These are phyloP conservation scores for Triangularia verruculosa DNA, from an alignment of 2,329 filamentous ascomycete species.

Conservation along the genomic window DNA sequence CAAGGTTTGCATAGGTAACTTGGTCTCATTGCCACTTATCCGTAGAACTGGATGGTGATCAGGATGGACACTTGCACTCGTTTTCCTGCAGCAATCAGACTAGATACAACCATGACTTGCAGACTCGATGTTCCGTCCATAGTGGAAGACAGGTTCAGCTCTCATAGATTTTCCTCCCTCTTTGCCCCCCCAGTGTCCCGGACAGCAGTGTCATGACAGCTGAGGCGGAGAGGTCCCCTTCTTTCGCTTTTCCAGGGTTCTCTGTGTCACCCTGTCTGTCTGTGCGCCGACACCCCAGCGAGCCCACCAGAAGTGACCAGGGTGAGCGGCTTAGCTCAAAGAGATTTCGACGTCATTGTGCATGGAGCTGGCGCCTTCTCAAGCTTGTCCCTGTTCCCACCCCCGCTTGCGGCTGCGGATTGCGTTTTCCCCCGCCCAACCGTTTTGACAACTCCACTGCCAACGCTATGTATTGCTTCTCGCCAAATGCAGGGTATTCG, in stretches of 20 bases:
- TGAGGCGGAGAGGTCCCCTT: background rate
- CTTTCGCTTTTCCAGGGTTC: slow-evolving; percentile 2
- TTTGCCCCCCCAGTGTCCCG: background rate
- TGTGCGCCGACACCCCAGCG: too few relatives aligned
- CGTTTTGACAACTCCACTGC: background rate
- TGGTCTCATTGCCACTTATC: background rate
- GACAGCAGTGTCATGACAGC: background rate
- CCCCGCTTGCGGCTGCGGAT: background rate
- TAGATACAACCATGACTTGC: background rate
- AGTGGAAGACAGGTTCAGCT: background rate
- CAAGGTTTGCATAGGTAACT: too few relatives aligned
- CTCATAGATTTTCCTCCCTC: background rate
- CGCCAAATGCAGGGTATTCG: background rate
- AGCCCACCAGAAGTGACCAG: background rate
- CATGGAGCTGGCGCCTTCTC: background rate
- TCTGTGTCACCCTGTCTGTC: background rate
- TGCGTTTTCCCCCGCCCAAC: background rate
- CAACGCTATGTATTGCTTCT: background rate
- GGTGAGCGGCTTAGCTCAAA: background rate
- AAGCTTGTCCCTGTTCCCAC: background rate
- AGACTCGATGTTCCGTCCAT: background rate
- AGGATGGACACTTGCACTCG: background rate
- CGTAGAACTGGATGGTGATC: background rate
- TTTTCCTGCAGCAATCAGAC: background rate
- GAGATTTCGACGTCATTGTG: slow-evolving; percentile 7